phyloP scores from a whole-genome alignment of 257 asterid species.

The Petunia secreta region DNA sequence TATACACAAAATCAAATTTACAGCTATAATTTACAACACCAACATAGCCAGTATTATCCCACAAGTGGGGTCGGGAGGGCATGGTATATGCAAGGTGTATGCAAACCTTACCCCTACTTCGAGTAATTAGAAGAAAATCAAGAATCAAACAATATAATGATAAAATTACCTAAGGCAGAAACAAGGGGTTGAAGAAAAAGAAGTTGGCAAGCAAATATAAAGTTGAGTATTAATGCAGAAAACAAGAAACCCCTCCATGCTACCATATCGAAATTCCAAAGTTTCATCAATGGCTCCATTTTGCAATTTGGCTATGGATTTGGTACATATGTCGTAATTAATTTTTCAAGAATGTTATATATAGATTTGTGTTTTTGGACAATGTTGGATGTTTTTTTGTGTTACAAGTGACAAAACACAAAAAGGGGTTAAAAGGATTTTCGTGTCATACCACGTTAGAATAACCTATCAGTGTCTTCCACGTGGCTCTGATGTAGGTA shows the following conservation, averaged over 20 bases:
- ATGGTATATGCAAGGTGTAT: no score
- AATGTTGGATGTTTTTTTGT: neutral
- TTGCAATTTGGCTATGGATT: slow-evolving; percentile 6
- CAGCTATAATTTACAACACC: neutral
- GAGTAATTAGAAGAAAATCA: neutral
- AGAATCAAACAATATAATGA: neutral
- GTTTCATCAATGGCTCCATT: slow-evolving; percentile 46
- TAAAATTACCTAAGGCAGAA: slow-evolving; percentile 59
- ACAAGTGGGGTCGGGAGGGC: no score
- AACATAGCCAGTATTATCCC: no score
- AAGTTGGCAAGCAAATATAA: slow-evolving; percentile 73
- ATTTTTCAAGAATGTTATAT: slow-evolving; percentile 11
- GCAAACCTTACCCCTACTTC: no score
- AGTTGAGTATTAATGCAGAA: slow-evolving; percentile 56
- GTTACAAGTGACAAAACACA: neutral
- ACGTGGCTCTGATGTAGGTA: slow-evolving; percentile 38
- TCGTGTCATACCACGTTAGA: slow-evolving; percentile 54
- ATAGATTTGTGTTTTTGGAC: neutral
- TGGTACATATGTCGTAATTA: neutral
- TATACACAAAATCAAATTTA: slow-evolving; percentile 1
- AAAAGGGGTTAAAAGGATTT: slow-evolving; percentile 21
- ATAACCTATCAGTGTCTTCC: slow-evolving; percentile 40
- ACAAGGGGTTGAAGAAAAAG: slow-evolving; percentile 82
- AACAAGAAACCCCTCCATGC: slow-evolving; percentile 65
- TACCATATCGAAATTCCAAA: slow-evolving; percentile 54